Conservation (phyloP, 169 alveolate species). For the Plasmodium adleri region DNA sequence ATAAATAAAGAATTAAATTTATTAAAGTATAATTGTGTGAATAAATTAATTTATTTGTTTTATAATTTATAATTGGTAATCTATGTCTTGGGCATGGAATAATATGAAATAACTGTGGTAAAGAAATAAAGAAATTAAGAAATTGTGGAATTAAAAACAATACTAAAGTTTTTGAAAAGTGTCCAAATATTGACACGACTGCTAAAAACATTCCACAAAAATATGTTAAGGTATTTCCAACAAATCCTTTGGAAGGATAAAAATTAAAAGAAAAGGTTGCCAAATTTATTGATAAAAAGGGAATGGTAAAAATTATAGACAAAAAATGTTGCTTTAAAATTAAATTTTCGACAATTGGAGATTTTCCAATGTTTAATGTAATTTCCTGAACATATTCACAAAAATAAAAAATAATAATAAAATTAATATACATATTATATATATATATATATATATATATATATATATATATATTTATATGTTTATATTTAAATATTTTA, state of each 20-base stretch:
- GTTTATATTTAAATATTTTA: not conserved
- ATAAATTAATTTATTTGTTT: conserved; percentile 87
- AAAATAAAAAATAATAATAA: not conserved
- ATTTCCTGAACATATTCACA: conserved; percentile 29
- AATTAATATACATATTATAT: not conserved
- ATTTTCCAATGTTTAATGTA: conserved; percentile 70
- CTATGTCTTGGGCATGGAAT: conserved; percentile 95
- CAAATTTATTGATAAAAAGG: conserved; percentile 89
- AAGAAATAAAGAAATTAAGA: conserved; percentile 89
- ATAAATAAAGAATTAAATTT: conserved; percentile 88
- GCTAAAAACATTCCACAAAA: conserved; percentile 96
- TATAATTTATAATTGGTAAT: conserved; percentile 88
- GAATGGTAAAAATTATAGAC: conserved; percentile 88
- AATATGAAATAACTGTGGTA: conserved; percentile 92
- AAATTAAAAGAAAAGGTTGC: conserved; percentile 90
- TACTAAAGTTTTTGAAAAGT: conserved; percentile 92
- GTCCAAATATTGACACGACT: conserved; percentile 93
- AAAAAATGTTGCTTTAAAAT: conserved; percentile 86
- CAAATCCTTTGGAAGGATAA: conserved; percentile 94
- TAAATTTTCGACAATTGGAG: conserved; percentile 24
- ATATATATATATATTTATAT: not conserved
- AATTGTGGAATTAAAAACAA: conserved; percentile 94
- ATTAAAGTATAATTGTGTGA: conserved; percentile 91
- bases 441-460: not conserved
- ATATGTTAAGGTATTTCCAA: conserved; percentile 95